Base-by-base conservation (phyloP, 495 filamentous ascomycete genomes). In the Xylaria acuta region DNA sequence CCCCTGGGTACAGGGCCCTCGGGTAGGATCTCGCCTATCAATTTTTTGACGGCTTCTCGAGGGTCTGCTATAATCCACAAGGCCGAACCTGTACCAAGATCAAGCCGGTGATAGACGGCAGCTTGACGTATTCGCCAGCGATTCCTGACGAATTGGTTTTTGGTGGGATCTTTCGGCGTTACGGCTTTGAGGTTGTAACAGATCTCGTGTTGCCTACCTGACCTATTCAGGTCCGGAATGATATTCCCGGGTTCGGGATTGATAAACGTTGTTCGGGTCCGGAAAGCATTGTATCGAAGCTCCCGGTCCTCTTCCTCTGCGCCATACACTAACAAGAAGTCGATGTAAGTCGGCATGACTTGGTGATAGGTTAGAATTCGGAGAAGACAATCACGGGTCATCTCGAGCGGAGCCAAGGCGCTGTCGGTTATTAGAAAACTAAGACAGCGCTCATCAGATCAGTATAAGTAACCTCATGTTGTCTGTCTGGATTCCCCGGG, bases 111-210 rank as follows among this genome's bases (percentile, higher is more conserved):
- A 69, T 84, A 80, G 18, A 84, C 68, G 0, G 80, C 81, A 8
- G 77, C 75, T 59, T 84, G 82, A 8, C 83, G 80, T 41, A 85
- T 84, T 1, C 81, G 81, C 83, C 83, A 85, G 12, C 75, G 68
- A 16, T 70, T 56, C 18, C 74, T 62, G 20, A 18, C n/a, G 6
- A 70, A 32, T 22, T 64, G 38, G 20, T 63, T 68, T 7, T 36
- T 41, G 7, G 30, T 49, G 25, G 43, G 34, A n/a, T 53, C 36
- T 41, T 69, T 75, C 6, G 58, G 63, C 12, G 76, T 73, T 32
- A 81, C 81, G 1, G 76, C 75, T 64, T 84, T 82, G n/a, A 85
- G 73, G 53, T 82, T 85, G 72, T 83, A 85, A 49, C 78, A 80
- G 12, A 85, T 32, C 65, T 82, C 80, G 54, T 81, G 76, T 34